phyloP scores from a whole-genome alignment of 768 basidiomycete genomes.

The Collybiopsis confluens region DNA sequence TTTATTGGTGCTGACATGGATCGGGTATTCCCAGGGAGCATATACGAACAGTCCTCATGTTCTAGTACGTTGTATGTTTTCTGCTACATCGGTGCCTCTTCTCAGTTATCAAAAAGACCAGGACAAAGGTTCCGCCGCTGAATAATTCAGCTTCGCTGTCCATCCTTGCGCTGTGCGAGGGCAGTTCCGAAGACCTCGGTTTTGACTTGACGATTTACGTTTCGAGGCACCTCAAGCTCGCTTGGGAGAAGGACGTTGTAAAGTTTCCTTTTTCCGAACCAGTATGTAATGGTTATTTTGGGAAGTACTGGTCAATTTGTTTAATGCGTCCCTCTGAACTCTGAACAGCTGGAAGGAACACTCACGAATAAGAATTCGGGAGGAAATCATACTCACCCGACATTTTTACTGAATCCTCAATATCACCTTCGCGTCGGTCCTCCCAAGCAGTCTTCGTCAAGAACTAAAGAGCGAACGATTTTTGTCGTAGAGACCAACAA shows the following conservation, averaged over 20 bases:
- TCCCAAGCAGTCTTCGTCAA: constrained; percentile 14
- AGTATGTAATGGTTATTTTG: constrained; percentile 26
- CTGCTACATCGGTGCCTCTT: background rate
- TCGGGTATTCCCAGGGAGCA: constrained; percentile 28
- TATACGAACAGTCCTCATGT: constrained; percentile 53
- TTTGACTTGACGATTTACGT: constrained; percentile 69
- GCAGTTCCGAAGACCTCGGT: constrained; percentile 51
- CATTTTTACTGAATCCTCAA: constrained; percentile 90
- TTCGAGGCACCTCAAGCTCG: constrained; percentile 24
- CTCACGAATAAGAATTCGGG: constrained; percentile 75
- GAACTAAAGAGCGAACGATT: constrained; percentile 35
- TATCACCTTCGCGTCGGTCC: constrained; percentile 64
- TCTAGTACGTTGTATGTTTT: constrained; percentile 26
- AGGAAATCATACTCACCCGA: constrained; percentile 75
- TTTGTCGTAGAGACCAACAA: constrained; percentile 53
- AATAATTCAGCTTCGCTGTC: constrained; percentile 38
- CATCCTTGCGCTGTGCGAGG: constrained; percentile 68
- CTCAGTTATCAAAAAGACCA: constrained; percentile 22
- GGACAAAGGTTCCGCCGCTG: constrained; percentile 30
- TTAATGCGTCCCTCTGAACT: no score
- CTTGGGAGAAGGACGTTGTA: constrained; percentile 43
- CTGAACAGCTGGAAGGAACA: constrained; percentile 49
- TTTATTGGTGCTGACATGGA: background rate
- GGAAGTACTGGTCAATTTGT: background rate
- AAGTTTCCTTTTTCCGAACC: constrained; percentile 37